Conservation (phyloP, 1,284 basidiomycete species). For the Amylostereum chailletii region DNA sequence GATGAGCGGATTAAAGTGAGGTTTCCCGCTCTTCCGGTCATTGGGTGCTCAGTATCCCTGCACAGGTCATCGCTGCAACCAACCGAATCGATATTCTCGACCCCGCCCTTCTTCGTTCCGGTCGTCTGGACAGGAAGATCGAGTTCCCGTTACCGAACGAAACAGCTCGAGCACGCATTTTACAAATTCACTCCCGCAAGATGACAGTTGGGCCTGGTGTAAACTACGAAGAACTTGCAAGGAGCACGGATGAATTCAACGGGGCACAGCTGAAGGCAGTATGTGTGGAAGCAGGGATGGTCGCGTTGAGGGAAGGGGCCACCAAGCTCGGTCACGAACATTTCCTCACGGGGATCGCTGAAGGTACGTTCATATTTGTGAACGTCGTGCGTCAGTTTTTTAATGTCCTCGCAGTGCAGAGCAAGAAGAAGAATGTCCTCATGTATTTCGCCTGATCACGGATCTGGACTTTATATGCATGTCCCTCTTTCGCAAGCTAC, state of each 20-base stretch:
- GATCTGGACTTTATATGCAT: too few species aligned
- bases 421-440: conserved; percentile 94
- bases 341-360: conserved; percentile 88
- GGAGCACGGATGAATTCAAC: conserved; percentile 75
- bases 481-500: too few species aligned
- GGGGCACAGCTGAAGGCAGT: conserved; percentile 80
- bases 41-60: too few species aligned
- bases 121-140: conserved; percentile 73
- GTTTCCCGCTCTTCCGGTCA: neutral
- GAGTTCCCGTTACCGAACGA: conserved; percentile 77
- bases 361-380: conserved; percentile 44
- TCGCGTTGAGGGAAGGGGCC: conserved; percentile 89
- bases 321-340: conserved; percentile 88
- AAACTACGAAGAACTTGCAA: conserved; percentile 71
- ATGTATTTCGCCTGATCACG: conserved; percentile 70
- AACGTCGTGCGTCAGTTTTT: conserved; percentile 12
- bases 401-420: conserved; percentile 56
- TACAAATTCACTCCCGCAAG: conserved; percentile 86
- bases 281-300: conserved; percentile 98
- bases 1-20: conserved; percentile 93
- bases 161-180: conserved; percentile 62
- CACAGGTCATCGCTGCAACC: conserved; percentile 93
- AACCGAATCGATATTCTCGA: conserved; percentile 98
- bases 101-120: conserved; percentile 68
- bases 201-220: conserved; percentile 76